Percentiles rank a stretch among this genome's conserved stretches.
Conservation (phyloP, 2,329 filamentous ascomycete species). For the Saccharata proteae region DNA sequence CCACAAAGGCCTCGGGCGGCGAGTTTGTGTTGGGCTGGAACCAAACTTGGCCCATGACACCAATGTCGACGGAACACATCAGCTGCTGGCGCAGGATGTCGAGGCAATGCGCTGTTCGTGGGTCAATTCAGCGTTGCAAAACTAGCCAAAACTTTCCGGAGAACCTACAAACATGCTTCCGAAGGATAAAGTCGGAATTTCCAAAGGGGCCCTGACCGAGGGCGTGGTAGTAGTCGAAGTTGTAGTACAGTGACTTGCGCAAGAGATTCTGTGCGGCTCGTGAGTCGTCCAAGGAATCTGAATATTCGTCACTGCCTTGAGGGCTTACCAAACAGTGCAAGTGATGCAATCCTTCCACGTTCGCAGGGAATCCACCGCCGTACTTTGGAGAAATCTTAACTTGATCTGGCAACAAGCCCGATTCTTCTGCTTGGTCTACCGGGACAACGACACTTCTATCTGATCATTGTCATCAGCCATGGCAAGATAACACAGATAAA, state of each 20-base stretch:
- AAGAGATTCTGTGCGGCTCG: conserved; percentile 39
- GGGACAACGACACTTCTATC: conserved; percentile 35
- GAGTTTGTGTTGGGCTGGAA: conserved; percentile 31
- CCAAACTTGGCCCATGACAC: conserved; percentile 51
- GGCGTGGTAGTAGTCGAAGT: conserved; percentile 44
- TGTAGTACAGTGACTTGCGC: conserved; percentile 46
- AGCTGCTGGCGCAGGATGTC: conserved; percentile 50
- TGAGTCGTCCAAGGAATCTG: conserved; percentile 11
- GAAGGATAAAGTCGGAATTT: conserved; percentile 44
- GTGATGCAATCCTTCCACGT: conserved; percentile 45
- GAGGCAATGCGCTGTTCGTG: conserved; percentile 43
- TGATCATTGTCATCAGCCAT: too few species aligned
- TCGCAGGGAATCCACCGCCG: conserved; percentile 48
- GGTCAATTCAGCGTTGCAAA: not conserved
- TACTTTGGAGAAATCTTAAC: conserved; percentile 44
- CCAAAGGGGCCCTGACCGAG: conserved; percentile 40
- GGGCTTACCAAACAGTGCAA: conserved; percentile 43
- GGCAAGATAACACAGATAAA: not conserved
- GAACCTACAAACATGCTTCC: conserved; percentile 44
- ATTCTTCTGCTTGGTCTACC: conserved; percentile 33
- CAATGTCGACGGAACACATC: conserved; percentile 51
- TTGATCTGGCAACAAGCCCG: conserved; percentile 42
- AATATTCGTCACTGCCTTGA: not conserved
- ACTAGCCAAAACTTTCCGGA: not conserved
- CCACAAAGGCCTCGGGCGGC: conserved; percentile 42